phyloP scores from a whole-genome alignment of 306 rosid genomes.

The Hippophae rhamnoides region DNA sequence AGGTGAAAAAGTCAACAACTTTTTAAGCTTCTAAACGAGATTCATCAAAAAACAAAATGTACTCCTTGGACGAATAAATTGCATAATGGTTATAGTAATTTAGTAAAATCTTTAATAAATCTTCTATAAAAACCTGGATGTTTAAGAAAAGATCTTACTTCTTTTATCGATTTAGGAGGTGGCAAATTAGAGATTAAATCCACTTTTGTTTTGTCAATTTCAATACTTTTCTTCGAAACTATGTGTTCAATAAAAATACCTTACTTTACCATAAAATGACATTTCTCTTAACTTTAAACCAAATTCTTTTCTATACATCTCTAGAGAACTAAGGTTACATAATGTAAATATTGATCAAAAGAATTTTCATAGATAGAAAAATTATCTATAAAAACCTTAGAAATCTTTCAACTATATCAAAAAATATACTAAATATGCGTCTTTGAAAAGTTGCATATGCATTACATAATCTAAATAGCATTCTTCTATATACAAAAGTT shows the following conservation, averaged over 20 bases:
- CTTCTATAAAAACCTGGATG: not conserved
- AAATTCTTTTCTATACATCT: not conserved
- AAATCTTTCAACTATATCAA: too few species aligned
- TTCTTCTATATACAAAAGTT: too few species aligned
- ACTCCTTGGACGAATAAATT: not conserved
- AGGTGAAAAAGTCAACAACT: conserved; percentile 2
- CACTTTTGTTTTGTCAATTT: conserved; percentile 1
- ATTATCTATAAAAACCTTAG: too few species aligned
- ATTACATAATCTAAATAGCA: too few species aligned
- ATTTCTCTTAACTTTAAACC: not conserved
- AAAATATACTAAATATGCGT: too few species aligned
- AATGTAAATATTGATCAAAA: not conserved
- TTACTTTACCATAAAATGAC: not conserved
- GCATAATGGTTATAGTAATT: not conserved
- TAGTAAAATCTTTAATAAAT: not conserved
- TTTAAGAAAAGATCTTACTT: conserved; percentile 1
- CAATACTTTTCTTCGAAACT: not conserved
- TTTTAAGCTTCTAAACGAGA: not conserved
- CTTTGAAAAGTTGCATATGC: too few species aligned
- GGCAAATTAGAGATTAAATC: not conserved
- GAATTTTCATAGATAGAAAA: too few species aligned
- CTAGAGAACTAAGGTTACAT: not conserved
- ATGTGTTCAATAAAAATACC: not conserved
- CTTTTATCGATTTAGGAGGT: not conserved
- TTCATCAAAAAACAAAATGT: not conserved